A percentile compares a stretch with the other conserved stretches of the same genome.
These are phyloP conservation scores for Gentiana dahurica DNA, from an alignment of 257 asterid species.

Conservation along the genomic window DNA sequence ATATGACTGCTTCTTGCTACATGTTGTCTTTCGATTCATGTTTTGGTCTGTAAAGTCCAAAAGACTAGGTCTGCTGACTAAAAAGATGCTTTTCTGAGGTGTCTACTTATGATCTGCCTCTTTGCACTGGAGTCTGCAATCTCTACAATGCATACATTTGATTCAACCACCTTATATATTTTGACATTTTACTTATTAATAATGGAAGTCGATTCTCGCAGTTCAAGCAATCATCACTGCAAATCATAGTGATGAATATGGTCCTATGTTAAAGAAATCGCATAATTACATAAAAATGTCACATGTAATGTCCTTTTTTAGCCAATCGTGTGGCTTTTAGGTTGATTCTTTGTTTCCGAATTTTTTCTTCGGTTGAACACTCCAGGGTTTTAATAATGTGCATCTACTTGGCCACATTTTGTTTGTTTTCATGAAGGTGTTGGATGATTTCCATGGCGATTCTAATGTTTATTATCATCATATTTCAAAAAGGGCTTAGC, in stretches of 20 bases:
- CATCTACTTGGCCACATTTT: not conserved
- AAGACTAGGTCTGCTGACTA: no score
- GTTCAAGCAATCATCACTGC: conserved; percentile 86
- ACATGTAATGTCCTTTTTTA: conserved; percentile 39
- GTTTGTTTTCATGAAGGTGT: conserved; percentile 39
- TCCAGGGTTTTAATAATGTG: not conserved
- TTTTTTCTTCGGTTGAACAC: no score
- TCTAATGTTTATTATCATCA: conserved; percentile 81
- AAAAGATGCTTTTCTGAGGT: no score
- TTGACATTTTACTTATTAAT: conserved; percentile 20
- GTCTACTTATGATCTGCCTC: no score
- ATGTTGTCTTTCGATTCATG: no score
- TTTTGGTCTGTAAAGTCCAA: no score
- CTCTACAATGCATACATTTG: no score
- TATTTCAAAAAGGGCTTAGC: conserved; percentile 99
- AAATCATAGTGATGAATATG: conserved; percentile 56
- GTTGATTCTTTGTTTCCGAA: not conserved
- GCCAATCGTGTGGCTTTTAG: conserved; percentile 9
- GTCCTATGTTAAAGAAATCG: conserved; percentile 59
- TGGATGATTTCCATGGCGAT: conserved; percentile 82
- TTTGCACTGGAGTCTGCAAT: no score
- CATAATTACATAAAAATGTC: conserved; percentile 57
- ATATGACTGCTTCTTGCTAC: no score
- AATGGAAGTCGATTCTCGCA: conserved; percentile 85
- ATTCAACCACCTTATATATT: no score